Base-by-base conservation (phyloP, 2,329 filamentous ascomycete species). In the Pseudocercospora crystallina region DNA sequence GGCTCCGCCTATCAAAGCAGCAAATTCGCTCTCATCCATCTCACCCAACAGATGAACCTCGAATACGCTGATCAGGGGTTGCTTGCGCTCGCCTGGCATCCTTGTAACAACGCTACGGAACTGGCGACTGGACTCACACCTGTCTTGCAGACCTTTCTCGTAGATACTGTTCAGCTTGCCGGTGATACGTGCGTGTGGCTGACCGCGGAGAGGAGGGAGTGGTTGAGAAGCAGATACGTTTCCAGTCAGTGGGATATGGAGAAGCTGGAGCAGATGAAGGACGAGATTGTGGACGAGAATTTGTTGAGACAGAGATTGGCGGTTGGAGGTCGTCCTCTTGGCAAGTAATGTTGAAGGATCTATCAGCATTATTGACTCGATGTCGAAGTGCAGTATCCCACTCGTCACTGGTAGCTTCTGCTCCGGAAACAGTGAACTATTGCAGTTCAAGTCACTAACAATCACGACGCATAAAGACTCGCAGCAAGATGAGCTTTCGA, bases 11-110 rank as follows among this genome's bases (percentile, higher is more conserved):
- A 80, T 58, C 72, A 76, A 57, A 66, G 66, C 3, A 64, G 65
- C 42, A 80, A 80, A 56, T 67, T 79, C 35, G 72, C 73, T 0
- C 52, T 75, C 1, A 63, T 71, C 41, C 70, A 74, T 5, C 62
- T 79, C 13, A 71, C 66, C 17, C 74, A 80, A 59, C 76, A 73
- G 49, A 50, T 77, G 15, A 65, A 63, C 8, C 52, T 50, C 13
- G 77, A 80, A 53, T 75, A 80, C 52, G 61, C 58, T 9, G 62
- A 67, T 8, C 61, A 76, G 33, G 74, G 73, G 0, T 54, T 77
- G 2, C 59, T 78, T 9, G 68, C 69, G 12, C 68, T 69, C 32
- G 58, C 67, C 3, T 42, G 76, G 5, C 74, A 79, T 59, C 76
- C 77, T 1, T 77, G 77, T 3, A 70, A 68, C 11, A 67, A 75